Conservation (phyloP, 768 basidiomycete species). For the Kwoniella sp. region DNA sequence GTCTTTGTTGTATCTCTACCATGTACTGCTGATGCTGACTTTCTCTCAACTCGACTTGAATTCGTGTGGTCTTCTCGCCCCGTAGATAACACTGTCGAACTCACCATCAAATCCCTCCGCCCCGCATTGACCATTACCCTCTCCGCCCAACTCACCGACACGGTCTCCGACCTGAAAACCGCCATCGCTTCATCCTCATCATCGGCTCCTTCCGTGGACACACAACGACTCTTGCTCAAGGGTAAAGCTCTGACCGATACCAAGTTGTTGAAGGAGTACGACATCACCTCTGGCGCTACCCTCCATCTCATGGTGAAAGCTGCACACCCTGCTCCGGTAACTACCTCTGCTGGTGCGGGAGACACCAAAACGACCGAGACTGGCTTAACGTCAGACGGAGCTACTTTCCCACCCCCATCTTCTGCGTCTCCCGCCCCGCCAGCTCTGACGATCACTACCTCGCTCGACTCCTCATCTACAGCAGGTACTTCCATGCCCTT, state of each 20-base stretch:
- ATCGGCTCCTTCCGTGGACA: conserved; percentile 73
- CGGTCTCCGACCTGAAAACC: conserved; percentile 75
- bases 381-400: conserved; percentile 18
- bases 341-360: no score
- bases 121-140: conserved; percentile 76
- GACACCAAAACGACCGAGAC: conserved; percentile 15
- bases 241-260: conserved; percentile 89
- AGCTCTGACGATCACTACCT: conserved; percentile 47
- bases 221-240: conserved; percentile 84
- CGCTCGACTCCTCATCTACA: conserved; percentile 32
- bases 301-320: conserved; percentile 87
- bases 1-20: no score
- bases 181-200: conserved; percentile 65
- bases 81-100: conserved; percentile 60
- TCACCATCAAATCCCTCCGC: conserved; percentile 90
- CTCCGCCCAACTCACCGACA: conserved; percentile 70
- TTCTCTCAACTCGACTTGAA: no score
- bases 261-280: conserved; percentile 89
- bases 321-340: conserved; percentile 56
- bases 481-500: conserved; percentile 58
- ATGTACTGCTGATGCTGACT: neutral
- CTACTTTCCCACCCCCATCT: conserved; percentile 27
- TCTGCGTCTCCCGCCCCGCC: conserved; percentile 36
- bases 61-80: no score
- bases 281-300: conserved; percentile 73